phyloP scores from a whole-genome alignment of 164 flowering plant genomes.

The Berberis vulgaris region DNA sequence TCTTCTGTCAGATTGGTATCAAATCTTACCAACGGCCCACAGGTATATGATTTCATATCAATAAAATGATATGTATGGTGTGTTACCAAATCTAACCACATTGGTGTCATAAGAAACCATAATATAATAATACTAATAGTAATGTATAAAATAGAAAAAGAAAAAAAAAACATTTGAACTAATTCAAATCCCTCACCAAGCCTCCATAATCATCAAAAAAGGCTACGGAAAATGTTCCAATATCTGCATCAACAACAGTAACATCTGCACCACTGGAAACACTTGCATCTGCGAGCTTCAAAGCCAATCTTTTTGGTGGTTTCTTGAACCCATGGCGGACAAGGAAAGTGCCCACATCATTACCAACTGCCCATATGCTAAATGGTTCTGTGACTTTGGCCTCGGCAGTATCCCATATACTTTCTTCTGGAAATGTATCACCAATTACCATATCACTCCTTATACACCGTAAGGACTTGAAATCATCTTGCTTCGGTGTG shows the following conservation, averaged over 20 bases:
- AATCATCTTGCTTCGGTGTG: conserved; percentile 57
- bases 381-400: conserved; percentile 44
- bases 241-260: conserved; percentile 69
- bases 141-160: background rate
- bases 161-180: background rate
- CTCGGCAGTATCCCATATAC: conserved; percentile 87
- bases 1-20: too few relatives aligned
- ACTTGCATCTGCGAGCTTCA: conserved; percentile 62
- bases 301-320: conserved; percentile 87
- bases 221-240: conserved; percentile 79
- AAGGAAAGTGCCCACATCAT: conserved; percentile 72
- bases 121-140: too few relatives aligned
- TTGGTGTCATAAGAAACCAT: too few relatives aligned
- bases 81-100: too few relatives aligned
- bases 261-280: conserved; percentile 49
- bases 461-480: conserved; percentile 61
- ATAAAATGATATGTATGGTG: too few relatives aligned
- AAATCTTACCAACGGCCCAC: too few relatives aligned
- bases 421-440: conserved; percentile 74
- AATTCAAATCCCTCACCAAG: conserved; percentile 48
- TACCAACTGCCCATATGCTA: conserved; percentile 77
- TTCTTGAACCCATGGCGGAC: conserved; percentile 67
- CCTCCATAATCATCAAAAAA: conserved; percentile 98
- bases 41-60: too few relatives aligned
- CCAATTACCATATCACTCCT: conserved; percentile 85